Evolutionary conservation across 1,284 basidiomycete genomes (phyloP).

Genomic region (Pisolithus thermaeus): DNA sequence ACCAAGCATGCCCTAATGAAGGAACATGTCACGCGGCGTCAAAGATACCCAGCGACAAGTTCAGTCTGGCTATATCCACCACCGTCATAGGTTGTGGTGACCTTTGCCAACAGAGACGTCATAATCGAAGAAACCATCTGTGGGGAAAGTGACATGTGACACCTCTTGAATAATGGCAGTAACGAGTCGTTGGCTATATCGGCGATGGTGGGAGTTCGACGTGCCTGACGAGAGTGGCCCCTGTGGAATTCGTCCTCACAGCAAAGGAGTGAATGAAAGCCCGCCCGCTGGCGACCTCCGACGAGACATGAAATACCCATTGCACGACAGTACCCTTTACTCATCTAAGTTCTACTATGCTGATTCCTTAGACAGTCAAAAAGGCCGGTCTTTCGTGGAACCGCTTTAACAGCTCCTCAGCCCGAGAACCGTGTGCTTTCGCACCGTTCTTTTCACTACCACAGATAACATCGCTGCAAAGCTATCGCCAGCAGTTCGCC

Average conservation of each 20-base stretch:
- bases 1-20: neutral
- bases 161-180: constrained; percentile 43
- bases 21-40: constrained; percentile 34
- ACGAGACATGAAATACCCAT: neutral
- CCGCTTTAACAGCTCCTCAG: constrained; percentile 48
- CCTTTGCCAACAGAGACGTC: constrained; percentile 40
- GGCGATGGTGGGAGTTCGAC: constrained; percentile 53
- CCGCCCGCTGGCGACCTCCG: constrained; percentile 17
- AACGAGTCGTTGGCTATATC: constrained; percentile 52
- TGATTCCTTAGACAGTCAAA: constrained; percentile 59
- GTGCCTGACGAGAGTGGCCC: constrained; percentile 46
- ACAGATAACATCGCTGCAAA: constrained; percentile 81
- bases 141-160: constrained; percentile 49
- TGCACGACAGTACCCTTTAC: too few relatives aligned
- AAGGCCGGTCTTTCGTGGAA: constrained; percentile 78
- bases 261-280: constrained; percentile 39
- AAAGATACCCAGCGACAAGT: constrained; percentile 52
- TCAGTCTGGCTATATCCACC: constrained; percentile 40
- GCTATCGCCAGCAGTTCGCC: constrained; percentile 72
- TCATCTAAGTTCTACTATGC: neutral
- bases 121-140: constrained; percentile 51
- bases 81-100: constrained; percentile 37
- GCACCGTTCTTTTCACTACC: constrained; percentile 35
- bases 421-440: constrained; percentile 17
- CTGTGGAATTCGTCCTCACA: constrained; percentile 50